Conservation (phyloP, 306 rosid genomes). For the Leucaena leucocephala region DNA sequence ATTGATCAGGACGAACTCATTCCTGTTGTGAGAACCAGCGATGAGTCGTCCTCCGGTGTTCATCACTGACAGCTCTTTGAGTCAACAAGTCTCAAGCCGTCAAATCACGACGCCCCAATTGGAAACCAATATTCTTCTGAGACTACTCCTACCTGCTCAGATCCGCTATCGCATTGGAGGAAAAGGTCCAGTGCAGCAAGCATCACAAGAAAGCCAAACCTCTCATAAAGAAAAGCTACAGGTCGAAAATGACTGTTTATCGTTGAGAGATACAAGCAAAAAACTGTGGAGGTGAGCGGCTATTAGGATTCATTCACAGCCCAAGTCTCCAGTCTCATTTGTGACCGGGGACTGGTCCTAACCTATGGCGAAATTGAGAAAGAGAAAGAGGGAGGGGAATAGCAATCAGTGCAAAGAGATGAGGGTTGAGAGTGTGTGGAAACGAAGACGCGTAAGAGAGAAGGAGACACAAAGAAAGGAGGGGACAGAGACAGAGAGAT, state of each 20-base stretch:
- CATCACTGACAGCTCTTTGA: slow-evolving; percentile 50
- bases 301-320: slow-evolving; percentile 48
- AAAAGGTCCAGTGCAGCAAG: slow-evolving; percentile 29
- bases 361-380: slow-evolving; percentile 40
- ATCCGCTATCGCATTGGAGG: slow-evolving; percentile 46
- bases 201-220: slow-evolving; percentile 44
- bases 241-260: slow-evolving; percentile 29
- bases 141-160: slow-evolving; percentile 29
- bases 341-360: slow-evolving; percentile 52
- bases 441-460: slow-evolving; percentile 75
- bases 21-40: slow-evolving; percentile 98
- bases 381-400: slow-evolving; percentile 14
- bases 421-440: slow-evolving; percentile 33
- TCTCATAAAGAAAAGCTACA: slow-evolving; percentile 27
- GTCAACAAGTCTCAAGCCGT: slow-evolving; percentile 27
- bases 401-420: slow-evolving; percentile 12
- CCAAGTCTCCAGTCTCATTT: slow-evolving; percentile 31
- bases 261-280: background rate
- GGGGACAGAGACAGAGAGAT: slow-evolving; percentile 38
- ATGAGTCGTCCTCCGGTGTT: slow-evolving; percentile 87
- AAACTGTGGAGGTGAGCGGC: background rate
- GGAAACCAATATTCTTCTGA: slow-evolving; percentile 37
- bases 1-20: slow-evolving; percentile 96
- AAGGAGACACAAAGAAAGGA: slow-evolving; percentile 52
- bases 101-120: slow-evolving; percentile 38